Evolutionary conservation across 2,329 filamentous ascomycete genomes (phyloP), one percentile per base, ranked within the genome.

Genomic region (Triangularia verruculosa): DNA sequence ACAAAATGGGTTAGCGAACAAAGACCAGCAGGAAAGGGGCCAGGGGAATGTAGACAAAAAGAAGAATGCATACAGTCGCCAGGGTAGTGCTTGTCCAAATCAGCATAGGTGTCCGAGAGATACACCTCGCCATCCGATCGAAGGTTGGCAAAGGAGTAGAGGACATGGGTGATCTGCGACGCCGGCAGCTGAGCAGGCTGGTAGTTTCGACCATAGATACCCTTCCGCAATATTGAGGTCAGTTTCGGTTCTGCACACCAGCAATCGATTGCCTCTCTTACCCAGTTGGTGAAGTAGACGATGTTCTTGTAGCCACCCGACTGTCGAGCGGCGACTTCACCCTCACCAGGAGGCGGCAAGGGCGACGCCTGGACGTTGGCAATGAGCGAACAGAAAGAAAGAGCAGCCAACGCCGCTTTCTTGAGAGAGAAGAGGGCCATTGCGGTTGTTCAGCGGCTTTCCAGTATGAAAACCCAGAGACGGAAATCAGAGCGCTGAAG

Each of bases 101-200:
- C 91, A 24, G 90, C 83, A 74, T 84, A 93, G 1, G 79, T 76
- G 70, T 95, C 91, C 1, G 85, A 88, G 7, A 91, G 79, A 72
- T 83, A 84, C 77, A 94, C 89, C 70, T 91, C 89, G 32, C 93
- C 93, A 60, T 89, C 85, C 0, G 84, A 74, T 8, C 81, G 80
- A 17, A 96, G 76, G 72, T 96, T 93, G 70, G 91, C 89, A 75
- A 97, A 97, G 1, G 92, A 84, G 71, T 86, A 96, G 1, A 96
- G 81, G 1, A 96, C 80, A 70, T 95, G 91, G 0, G 89, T 94
- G 59, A 96, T 78, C 66, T 92, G 80, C 1, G 85, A 80, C 1
- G 82, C 85, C 0, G 89, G 89, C 8, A 96, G 81, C 69, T 92
- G 81, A 59, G 89, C 83, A 0, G 91, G 89, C 62, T 89, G 83